Base-by-base conservation (phyloP, 2,329 filamentous ascomycete species). In the Pezicula neosporulosa region DNA sequence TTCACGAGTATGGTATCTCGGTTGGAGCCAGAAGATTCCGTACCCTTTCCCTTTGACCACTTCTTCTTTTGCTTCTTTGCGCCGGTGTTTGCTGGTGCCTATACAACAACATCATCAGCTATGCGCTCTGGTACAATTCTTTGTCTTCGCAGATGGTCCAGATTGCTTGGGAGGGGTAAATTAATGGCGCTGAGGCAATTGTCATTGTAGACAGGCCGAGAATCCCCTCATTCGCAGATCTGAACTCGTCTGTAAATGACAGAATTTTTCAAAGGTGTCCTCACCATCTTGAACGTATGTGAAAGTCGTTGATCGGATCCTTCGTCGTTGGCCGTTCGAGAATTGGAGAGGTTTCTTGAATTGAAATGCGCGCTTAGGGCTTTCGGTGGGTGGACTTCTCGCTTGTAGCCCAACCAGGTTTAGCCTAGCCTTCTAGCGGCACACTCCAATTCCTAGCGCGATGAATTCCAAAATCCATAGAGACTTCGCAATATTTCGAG, bases 31-130 rank as follows among this genome's bases (percentile, higher is more conserved):
- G 16, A 51, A 36, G 51, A 27, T 47, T 44, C 74, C 73, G 62
- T 72, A 78, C 76, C 76, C 73, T 79, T 78, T 70, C 76, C 76
- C 78, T 83, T 83, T 56, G 78, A 82, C 85, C 85, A 58, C 83
- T 88, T 89, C 84, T 89, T 88, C 85, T 88, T 89, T 75, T 87
- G 83, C 79, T 88, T 88, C 82, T 88, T 88, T 69, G 81, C 85
- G 72, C 84, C 84, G 69, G 83, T 77, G 70, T 76, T 75, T 74
- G 76, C 75, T 66, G 76, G 75, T 68, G 77, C 74, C 72, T 72
- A 57, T 37, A 6, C 36, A 50, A 6, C 36, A 50, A 30, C 27
- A n/a, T 30, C 27, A 44, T 44, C 21, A 44, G 42, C 27, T 12
- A 27, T 18, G 12, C 7, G 27, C 28, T 44, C 21, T 6, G 6